Conservation (phyloP, 164 flowering plant species). For the Pachysandra terminalis region DNA sequence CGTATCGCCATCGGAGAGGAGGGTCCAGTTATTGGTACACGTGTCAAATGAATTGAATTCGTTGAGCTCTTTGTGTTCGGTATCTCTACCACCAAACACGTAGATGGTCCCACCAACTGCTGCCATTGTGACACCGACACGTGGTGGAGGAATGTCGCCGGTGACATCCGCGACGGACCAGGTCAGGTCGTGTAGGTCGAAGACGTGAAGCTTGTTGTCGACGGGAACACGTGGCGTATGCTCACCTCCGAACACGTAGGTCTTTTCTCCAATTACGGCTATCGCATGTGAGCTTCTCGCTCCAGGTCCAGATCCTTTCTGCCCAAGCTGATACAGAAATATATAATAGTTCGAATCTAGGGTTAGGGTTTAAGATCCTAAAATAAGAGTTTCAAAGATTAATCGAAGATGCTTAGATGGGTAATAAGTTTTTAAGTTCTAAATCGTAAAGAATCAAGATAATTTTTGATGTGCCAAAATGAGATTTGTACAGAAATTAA, state of each 20-base stretch:
- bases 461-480: too few relatives aligned
- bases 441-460: too few relatives aligned
- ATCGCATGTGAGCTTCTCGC: constrained; percentile 94
- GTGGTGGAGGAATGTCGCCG: constrained; percentile 90
- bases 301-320: constrained; percentile 70
- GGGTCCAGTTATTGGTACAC: constrained; percentile 53
- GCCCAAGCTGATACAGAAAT: constrained; percentile 51
- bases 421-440: too few relatives aligned
- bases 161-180: constrained; percentile 68
- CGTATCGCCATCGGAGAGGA: constrained; percentile 44
- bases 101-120: constrained; percentile 60
- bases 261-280: constrained; percentile 60
- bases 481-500: too few relatives aligned
- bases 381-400: neutral
- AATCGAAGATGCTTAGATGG: neutral
- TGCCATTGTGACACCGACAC: constrained; percentile 88
- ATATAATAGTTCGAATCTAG: too few relatives aligned
- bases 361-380: neutral
- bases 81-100: constrained; percentile 89
- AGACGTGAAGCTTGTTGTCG: constrained; percentile 76
- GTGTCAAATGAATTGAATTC: constrained; percentile 88
- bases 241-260: constrained; percentile 90
- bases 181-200: constrained; percentile 49
- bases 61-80: constrained; percentile 64
- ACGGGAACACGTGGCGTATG: constrained; percentile 79